phyloP scores from a whole-genome alignment of 1,284 basidiomycete genomes.

The Cutaneotrichosporon spelunceum region DNA sequence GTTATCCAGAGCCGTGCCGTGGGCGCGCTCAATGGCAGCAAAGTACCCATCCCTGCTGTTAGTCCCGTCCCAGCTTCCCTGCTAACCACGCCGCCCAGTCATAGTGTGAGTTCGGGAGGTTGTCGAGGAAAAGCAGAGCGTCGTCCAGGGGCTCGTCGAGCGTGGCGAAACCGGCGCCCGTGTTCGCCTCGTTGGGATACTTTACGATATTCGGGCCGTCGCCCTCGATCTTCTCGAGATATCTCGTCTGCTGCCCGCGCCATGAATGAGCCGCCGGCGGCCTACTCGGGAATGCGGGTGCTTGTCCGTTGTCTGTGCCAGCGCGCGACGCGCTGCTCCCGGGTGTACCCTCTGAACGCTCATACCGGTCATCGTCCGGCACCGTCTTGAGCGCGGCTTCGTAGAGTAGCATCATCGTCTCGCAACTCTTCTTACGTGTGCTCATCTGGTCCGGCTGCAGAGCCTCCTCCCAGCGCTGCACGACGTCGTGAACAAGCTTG shows the following conservation, averaged over 20 bases:
- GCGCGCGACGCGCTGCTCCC: slow-evolving; percentile 19
- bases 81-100: slow-evolving; percentile 61
- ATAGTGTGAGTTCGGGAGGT: slow-evolving; percentile 78
- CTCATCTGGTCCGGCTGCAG: slow-evolving; percentile 74
- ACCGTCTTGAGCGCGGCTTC: slow-evolving; percentile 77
- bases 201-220: slow-evolving; percentile 16
- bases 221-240: slow-evolving; percentile 11
- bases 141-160: slow-evolving; percentile 54
- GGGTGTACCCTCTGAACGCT: slow-evolving; percentile 47
- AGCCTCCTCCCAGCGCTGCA: slow-evolving; percentile 73
- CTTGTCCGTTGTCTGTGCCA: slow-evolving; percentile 29
- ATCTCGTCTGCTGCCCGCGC: slow-evolving; percentile 6
- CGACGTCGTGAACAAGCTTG: slow-evolving; percentile 73
- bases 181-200: slow-evolving; percentile 15
- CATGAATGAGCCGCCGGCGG: background rate
- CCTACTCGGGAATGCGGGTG: slow-evolving; percentile 9
- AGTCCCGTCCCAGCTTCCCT: background rate
- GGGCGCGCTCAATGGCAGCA: slow-evolving; percentile 22
- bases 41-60: slow-evolving; percentile 25
- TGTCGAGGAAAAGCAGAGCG: slow-evolving; percentile 64
- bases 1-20: slow-evolving; percentile 1
- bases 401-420: slow-evolving; percentile 88
- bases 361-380: slow-evolving; percentile 35
- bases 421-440: slow-evolving; percentile 67
- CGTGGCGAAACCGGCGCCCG: slow-evolving; percentile 6